Conservation (phyloP, 352 stramenopile species). For the Phytophthora europaea region DNA sequence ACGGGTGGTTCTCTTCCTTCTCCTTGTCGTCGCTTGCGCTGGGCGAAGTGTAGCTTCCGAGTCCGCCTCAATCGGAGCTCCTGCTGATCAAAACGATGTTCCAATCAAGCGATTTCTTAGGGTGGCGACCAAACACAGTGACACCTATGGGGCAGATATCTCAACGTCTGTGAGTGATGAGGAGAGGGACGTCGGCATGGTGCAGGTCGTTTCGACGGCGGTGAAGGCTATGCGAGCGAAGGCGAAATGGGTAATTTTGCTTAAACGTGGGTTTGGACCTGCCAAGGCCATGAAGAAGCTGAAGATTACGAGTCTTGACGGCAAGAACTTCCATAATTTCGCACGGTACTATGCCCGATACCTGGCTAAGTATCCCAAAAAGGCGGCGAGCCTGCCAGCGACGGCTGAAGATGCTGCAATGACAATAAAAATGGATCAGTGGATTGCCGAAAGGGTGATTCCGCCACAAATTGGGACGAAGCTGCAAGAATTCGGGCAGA, state of each 20-base stretch:
- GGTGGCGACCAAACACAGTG: background rate
- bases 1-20: background rate
- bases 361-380: constrained; percentile 9
- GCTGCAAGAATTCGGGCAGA: constrained; percentile 5
- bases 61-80: background rate
- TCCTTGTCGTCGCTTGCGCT: background rate
- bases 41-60: background rate
- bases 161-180: background rate
- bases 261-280: background rate
- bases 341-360: constrained; percentile 17
- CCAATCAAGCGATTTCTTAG: background rate
- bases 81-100: background rate
- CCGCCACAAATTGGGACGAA: constrained; percentile 1
- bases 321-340: constrained; percentile 21
- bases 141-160: background rate
- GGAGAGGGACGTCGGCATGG: background rate
- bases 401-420: constrained; percentile 15
- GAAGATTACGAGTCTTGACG: constrained; percentile 1
- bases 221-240: background rate
- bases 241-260: background rate
- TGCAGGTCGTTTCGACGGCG: background rate
- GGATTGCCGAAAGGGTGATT: constrained; percentile 2
- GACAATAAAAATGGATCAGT: constrained; percentile 7
- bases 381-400: background rate
- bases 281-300: constrained; percentile 16